A percentile compares a stretch with the other conserved stretches of the same genome.
These are phyloP conservation scores for Oropetium thomaeum DNA, from an alignment of 176 grass and related monocot species.

Conservation along the genomic window DNA sequence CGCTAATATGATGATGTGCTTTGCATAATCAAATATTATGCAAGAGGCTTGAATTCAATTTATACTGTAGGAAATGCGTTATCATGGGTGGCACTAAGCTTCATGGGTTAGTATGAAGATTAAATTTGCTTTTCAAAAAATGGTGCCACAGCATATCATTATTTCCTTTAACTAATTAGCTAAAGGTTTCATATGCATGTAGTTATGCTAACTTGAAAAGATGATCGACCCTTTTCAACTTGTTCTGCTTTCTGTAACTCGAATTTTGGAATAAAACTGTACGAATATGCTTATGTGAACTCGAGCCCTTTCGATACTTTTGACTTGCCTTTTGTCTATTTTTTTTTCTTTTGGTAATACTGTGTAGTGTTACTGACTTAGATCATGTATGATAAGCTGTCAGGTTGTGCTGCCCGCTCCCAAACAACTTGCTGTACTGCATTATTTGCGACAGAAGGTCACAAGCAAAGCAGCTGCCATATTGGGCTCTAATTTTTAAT, in stretches of 20 bases:
- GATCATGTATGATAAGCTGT: background rate
- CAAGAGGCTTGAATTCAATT: background rate
- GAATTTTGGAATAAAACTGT: background rate
- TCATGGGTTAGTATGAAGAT: background rate
- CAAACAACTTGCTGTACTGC: background rate
- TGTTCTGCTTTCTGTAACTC: background rate
- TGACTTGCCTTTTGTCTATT: background rate
- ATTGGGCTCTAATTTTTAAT: constrained; percentile 9
- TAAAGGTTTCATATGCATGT: no score
- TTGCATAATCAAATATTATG: background rate
- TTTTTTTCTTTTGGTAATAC: background rate
- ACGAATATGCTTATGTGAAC: background rate
- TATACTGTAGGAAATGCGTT: constrained; percentile 1
- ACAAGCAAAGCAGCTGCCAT: constrained; percentile 30
- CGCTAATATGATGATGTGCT: background rate
- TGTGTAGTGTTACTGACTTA: background rate
- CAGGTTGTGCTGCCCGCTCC: constrained; percentile 16
- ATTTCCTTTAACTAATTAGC: no score
- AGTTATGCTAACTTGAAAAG: background rate
- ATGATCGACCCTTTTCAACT: background rate
- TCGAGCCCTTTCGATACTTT: background rate
- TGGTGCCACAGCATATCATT: no score
- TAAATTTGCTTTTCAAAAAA: no score
- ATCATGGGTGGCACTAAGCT: background rate
- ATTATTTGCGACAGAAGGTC: background rate